Base-by-base conservation (phyloP, 2,329 filamentous ascomycete species). In the Pseudocercospora musae region DNA sequence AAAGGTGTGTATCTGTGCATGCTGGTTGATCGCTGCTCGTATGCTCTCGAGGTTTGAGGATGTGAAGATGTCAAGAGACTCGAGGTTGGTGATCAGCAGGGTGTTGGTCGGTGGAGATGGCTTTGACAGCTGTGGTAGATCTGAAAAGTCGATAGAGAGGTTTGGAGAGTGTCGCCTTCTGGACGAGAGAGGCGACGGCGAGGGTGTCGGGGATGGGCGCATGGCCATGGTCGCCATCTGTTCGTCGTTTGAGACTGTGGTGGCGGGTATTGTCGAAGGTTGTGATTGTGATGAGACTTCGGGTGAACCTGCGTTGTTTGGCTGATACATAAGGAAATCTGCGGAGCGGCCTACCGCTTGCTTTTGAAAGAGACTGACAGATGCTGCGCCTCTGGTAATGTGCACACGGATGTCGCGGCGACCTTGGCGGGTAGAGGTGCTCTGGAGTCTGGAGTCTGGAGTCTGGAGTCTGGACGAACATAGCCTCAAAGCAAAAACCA, bases 71-170 rank as follows among this genome's bases (percentile, higher is more conserved):
- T 89, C 87, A 62, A 82, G 78, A 68, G 91, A 85, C 72, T 87
- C 80, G 63, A 95, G 85, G 79, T 92, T 92, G 71, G 91, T 95
- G 74, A 95, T 89, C 72, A 95, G 86, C 60, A 95, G 87, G 0
- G 91, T 95, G 80, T 95, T 95, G 68, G 89, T 90, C 5, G 90
- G 89, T 59, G 88, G 85, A 25, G 89, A 87, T n/a, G 90, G 90
- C 73, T 86, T 84, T 46, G 82, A 81, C 59, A 91, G 81, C 37
- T 89, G 84, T 55, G 91, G 90, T 46, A 94, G 79, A 72, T 82
- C 84, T 65, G 89, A 89, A 50, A 94, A 84, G 73, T 94, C 90
- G 72, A 95, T 84, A 21, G 86, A 88, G 61, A 92, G 84, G 70
- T 68, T 72, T 29, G 83, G 79, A 63, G 80, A 75, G 74, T 69